phyloP scores from a whole-genome alignment of 1,284 basidiomycete species.

The Coriolopsis trogii region DNA sequence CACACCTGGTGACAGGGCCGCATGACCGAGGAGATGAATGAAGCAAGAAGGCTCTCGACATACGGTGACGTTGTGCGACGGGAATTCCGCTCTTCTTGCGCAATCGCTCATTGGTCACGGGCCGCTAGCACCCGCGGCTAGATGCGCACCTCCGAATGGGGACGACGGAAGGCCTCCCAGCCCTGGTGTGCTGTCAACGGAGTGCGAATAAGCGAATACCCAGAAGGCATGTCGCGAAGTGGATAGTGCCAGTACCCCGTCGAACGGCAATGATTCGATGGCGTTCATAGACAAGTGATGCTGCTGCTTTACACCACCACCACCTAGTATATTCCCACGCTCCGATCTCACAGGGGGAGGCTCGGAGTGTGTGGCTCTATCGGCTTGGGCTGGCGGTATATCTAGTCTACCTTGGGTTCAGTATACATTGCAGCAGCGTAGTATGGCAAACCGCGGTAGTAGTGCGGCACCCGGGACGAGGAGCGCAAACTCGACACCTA shows the following conservation, averaged over 20 bases:
- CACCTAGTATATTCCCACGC: constrained; percentile 5
- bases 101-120: too few species aligned
- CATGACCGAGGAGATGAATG: not conserved
- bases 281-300: too few species aligned
- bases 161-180: too few species aligned
- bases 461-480: not conserved
- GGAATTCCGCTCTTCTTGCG: not conserved
- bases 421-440: not conserved
- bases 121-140: too few species aligned
- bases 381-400: not conserved
- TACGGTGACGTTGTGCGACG: not conserved
- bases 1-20: constrained; percentile 5
- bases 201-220: too few species aligned
- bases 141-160: too few species aligned
- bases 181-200: too few species aligned
- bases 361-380: not conserved
- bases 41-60: not conserved
- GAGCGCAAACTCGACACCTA: not conserved
- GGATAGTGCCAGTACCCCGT: too few species aligned
- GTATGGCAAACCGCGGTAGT: not conserved
- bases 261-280: too few species aligned
- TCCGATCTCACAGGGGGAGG: constrained; percentile 4
- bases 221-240: too few species aligned
- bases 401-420: not conserved
- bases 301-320: not conserved